These are phyloP conservation scores for Jamesozyma lodderae DNA, from an alignment of 805 yeast genomes.

Conservation along the genomic window DNA sequence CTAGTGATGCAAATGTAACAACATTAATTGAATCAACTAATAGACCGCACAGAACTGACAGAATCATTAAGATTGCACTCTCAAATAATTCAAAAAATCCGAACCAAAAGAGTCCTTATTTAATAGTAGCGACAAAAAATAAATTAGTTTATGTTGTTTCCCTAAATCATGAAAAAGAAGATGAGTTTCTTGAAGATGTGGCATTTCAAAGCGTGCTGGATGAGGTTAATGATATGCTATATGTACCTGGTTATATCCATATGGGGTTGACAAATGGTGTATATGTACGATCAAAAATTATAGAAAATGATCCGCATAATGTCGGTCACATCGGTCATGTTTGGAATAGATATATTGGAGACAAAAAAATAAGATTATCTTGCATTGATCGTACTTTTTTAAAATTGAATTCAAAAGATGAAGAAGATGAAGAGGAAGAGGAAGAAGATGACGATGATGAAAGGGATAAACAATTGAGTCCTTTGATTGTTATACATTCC, in stretches of 20 bases:
- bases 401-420: constrained; percentile 17
- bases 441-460: constrained; percentile 7
- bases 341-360: constrained; percentile 64
- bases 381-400: constrained; percentile 16
- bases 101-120: constrained; percentile 37
- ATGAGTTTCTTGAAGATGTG: constrained; percentile 49
- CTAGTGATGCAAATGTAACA: constrained; percentile 4
- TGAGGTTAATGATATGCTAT: constrained; percentile 33
- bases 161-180: constrained; percentile 36
- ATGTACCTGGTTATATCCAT: constrained; percentile 37
- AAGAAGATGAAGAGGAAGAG: constrained; percentile 9
- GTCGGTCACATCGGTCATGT: constrained; percentile 62
- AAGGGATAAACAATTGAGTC: constrained; percentile 5
- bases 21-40: constrained; percentile 59
- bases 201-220: constrained; percentile 62
- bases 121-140: constrained; percentile 66
- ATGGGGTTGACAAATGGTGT: constrained; percentile 82
- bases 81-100: constrained; percentile 31
- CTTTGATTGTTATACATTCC: constrained; percentile 28
- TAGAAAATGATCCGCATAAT: too few relatives aligned
- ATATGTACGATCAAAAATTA: constrained; percentile 45
- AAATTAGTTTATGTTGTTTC: constrained; percentile 61
- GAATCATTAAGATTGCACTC: constrained; percentile 45
- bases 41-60: constrained; percentile 43
- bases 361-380: constrained; percentile 40